Evolutionary conservation across 2,329 filamentous ascomycete species (phyloP), one percentile per base, ranked within the genome.

Genomic region (Metarhizium brunneum): DNA sequence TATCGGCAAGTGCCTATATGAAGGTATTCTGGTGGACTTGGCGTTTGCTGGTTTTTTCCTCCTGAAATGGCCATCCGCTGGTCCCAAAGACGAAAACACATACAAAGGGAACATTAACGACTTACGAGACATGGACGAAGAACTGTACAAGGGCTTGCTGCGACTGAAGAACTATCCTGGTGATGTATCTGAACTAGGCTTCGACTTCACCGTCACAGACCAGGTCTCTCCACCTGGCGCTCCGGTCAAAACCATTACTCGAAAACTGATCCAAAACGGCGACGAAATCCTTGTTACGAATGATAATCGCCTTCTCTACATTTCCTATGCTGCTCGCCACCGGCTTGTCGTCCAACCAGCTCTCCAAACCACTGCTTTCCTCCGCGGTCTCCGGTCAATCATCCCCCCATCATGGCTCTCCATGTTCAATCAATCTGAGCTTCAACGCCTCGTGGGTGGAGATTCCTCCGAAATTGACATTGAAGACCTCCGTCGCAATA

Each of bases 401-500:
- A 94, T 99, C 61, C 87, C 92, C 57, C 92, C 92, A 0, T 83
- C 84, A 3, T 99, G 94, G 94, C 80, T 99, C 4, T 91, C 87
- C 64, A 97, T 99, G 94, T 99, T 99, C 77, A 99, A 99, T 70
- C 92, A 96, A 69, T 84, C 84, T 3, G 94, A 99, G 69, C 80
- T 99, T 4, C 94, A 97, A 72, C 94, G 90, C 1, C 84, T 99
- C 6, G 88, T 99, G 16, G 90, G 91, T 54, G 94, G 94, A 47
- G 91, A 95, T 63, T 86, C 85, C 32, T 86, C 86, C 10, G 85
- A 89, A 59, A 95, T 99, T 57, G 87, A 96, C 65, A 80, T 99
- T 40, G 83, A 87, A 32, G 94, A 99, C 68, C 78, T 97, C 45
- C 84, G 92, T 29, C 78, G 77, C 54, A 88, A 97, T 71, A 97